phyloP scores from a whole-genome alignment of 1,139 yeast genomes.

The Pichia terricola region DNA sequence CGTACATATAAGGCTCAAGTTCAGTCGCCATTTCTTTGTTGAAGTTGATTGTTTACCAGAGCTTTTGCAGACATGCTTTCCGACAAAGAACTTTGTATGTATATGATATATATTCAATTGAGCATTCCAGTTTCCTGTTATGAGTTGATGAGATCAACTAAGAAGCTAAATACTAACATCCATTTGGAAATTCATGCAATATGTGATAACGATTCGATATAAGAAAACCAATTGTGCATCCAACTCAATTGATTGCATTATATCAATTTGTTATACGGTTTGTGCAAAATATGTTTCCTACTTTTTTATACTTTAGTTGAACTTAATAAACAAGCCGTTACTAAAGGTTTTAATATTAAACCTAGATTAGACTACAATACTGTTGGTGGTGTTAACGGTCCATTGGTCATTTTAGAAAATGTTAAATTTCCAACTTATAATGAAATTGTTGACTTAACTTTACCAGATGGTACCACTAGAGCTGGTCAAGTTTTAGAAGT shows the following conservation, averaged over 20 bases:
- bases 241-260: background rate
- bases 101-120: background rate
- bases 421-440: constrained; percentile 94
- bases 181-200: too few species aligned
- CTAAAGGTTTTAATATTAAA: constrained; percentile 80
- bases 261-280: background rate
- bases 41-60: too few species aligned
- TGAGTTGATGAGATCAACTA: too few species aligned
- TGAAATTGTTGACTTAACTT: constrained; percentile 91
- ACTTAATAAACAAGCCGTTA: constrained; percentile 83
- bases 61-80: constrained; percentile 26
- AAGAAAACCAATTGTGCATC: too few species aligned
- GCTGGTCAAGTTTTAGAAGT: constrained; percentile 99
- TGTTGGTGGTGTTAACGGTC: constrained; percentile 97
- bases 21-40: too few species aligned
- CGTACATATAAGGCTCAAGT: too few species aligned
- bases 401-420: constrained; percentile 89
- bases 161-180: background rate
- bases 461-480: constrained; percentile 89
- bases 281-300: background rate
- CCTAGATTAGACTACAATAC: constrained; percentile 92
- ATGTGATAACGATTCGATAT: too few species aligned
- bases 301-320: constrained; percentile 32
- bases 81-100: constrained; percentile 42
- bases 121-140: too few species aligned